Percentiles rank a stretch among this genome's conserved stretches.
These are phyloP conservation scores for Cardiospermum halicacabum DNA, from an alignment of 345 rosid genomes.

Conservation along the genomic window DNA sequence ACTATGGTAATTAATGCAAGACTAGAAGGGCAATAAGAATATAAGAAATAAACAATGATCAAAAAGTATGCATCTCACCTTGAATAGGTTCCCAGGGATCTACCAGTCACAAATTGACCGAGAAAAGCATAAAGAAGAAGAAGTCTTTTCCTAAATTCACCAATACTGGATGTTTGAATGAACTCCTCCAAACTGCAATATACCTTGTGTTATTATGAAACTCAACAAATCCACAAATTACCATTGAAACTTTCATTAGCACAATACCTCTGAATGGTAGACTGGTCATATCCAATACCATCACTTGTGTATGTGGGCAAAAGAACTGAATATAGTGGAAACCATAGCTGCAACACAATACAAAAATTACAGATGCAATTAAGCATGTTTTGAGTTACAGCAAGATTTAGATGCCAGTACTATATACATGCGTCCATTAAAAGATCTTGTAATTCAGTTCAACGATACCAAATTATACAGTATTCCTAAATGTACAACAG, in stretches of 20 bases:
- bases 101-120: conserved; percentile 61
- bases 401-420: not conserved
- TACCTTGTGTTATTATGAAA: conserved; percentile 15
- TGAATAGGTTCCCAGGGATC: conserved; percentile 48
- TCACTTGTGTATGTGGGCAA: conserved; percentile 36
- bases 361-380: not conserved
- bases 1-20: too few relatives aligned
- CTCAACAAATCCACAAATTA: not conserved
- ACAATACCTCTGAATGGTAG: conserved; percentile 61
- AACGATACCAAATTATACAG: not conserved
- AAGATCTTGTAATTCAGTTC: not conserved
- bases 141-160: conserved; percentile 85
- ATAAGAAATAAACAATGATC: not conserved
- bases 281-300: conserved; percentile 39
- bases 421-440: too few relatives aligned
- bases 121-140: conserved; percentile 80
- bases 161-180: conserved; percentile 74
- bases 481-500: not conserved
- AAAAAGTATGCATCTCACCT: conserved; percentile 43
- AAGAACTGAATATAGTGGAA: conserved; percentile 82
- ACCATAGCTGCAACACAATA: conserved; percentile 80
- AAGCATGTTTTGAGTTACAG: not conserved
- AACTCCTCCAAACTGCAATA: conserved; percentile 80
- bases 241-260: not conserved
- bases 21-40: too few relatives aligned